Conservation (phyloP, 495 filamentous ascomycete species). For the Haplographium delicatum region DNA sequence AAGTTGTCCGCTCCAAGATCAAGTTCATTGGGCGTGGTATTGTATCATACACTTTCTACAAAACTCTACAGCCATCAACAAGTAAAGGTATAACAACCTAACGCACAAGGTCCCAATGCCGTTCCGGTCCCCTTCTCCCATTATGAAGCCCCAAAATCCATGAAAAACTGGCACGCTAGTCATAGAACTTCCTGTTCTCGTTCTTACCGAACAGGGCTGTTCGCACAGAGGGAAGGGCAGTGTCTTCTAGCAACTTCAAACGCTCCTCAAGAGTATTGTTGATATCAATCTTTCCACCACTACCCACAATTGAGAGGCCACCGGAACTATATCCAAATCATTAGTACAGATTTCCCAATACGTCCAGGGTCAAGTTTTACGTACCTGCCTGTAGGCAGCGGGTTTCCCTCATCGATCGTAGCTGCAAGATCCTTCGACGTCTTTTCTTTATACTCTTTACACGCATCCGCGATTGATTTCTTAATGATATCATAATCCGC, state of each 20-base stretch:
- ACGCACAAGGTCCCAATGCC: not conserved
- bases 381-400: conserved; percentile 80
- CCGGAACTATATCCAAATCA: conserved; percentile 59
- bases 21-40: conserved; percentile 5
- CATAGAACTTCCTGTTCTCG: conserved; percentile 86
- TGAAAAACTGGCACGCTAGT: conserved; percentile 46
- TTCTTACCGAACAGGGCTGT: conserved; percentile 87
- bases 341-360: conserved; percentile 4
- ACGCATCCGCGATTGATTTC: conserved; percentile 69
- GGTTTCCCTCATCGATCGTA: conserved; percentile 70
- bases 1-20: not conserved
- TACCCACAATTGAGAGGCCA: conserved; percentile 73
- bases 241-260: conserved; percentile 74
- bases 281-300: conserved; percentile 92
- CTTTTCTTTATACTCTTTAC: conserved; percentile 74
- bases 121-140: conserved; percentile 3
- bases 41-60: conserved; percentile 29
- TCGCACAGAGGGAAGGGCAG: conserved; percentile 79
- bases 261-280: conserved; percentile 97
- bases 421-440: conserved; percentile 56
- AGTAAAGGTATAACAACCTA: conserved; percentile 14
- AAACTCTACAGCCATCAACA: conserved; percentile 10
- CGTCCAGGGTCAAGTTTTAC: conserved; percentile 31
- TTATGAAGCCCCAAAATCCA: not conserved
- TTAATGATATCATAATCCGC: conserved; percentile 67